Conservation (phyloP, 2,329 filamentous ascomycete species). For the Capronia coronata region DNA sequence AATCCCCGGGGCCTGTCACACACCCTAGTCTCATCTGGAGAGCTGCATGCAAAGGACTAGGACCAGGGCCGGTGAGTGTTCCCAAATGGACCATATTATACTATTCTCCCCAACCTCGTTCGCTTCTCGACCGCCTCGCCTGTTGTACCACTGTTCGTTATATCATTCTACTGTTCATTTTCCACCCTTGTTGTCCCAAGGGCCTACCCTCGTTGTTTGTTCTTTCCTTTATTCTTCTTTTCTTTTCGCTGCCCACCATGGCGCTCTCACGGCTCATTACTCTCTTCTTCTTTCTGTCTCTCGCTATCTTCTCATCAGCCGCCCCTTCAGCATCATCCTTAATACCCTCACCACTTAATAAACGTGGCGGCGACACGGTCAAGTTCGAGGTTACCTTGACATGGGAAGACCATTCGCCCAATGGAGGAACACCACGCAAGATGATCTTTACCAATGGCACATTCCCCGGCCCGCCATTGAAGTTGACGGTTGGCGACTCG, state of each 20-base stretch:
- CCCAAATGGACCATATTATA: conserved; percentile 6
- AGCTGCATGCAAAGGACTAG: conserved; percentile 11
- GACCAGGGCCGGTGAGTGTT: conserved; percentile 7
- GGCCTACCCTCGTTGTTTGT: conserved; percentile 14
- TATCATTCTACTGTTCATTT: conserved; percentile 5
- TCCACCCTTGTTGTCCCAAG: neutral
- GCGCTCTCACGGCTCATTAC: conserved; percentile 18
- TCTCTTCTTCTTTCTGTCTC: conserved; percentile 21
- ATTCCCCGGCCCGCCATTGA: conserved; percentile 67
- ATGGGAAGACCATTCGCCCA: conserved; percentile 34
- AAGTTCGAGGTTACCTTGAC: conserved; percentile 33
- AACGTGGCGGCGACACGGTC: conserved; percentile 15
- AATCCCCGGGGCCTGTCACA: conserved; percentile 13
- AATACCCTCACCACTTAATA: conserved; percentile 12
- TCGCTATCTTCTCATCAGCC: conserved; percentile 21
- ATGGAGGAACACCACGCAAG: conserved; percentile 43
- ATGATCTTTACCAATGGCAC: conserved; percentile 67
- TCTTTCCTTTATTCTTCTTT: conserved; percentile 1
- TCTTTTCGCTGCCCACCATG: conserved; percentile 12
- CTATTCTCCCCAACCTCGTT: conserved; percentile 19
- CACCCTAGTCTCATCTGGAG: conserved; percentile 12
- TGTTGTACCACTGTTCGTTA: conserved; percentile 4
- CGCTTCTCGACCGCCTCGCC: conserved; percentile 4
- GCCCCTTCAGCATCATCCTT: conserved; percentile 13
- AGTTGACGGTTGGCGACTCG: conserved; percentile 66